Evolutionary conservation across 805 yeast genomes (phyloP).

Genomic region (Candida xiaguanensis): DNA sequence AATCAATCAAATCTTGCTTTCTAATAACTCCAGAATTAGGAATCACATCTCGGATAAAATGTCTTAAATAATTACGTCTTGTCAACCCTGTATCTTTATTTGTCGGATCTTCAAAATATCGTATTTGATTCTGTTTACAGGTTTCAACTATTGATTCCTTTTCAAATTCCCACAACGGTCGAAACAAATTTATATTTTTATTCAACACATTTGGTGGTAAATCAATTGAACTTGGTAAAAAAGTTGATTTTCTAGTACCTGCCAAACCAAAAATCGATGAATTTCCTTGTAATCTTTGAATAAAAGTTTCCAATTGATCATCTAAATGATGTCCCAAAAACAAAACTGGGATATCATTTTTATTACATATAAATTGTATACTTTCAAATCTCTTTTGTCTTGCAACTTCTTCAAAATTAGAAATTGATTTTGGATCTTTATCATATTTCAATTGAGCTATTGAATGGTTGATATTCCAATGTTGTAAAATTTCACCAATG

Average conservation of each 20-base stretch:
- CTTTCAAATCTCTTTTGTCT: constrained; percentile 48
- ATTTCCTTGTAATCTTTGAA: constrained; percentile 46
- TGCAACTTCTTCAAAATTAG: constrained; percentile 58
- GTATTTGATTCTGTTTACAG: constrained; percentile 37
- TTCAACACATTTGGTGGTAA: constrained; percentile 5
- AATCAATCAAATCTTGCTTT: not conserved
- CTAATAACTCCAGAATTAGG: constrained; percentile 12
- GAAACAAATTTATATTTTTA: constrained; percentile 21
- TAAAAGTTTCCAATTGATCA: constrained; percentile 70
- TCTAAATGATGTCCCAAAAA: constrained; percentile 66
- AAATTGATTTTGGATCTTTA: constrained; percentile 21
- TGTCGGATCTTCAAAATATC: constrained; percentile 72
- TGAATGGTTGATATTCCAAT: constrained; percentile 35
- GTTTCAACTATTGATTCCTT: constrained; percentile 46
- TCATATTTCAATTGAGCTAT: constrained; percentile 24
- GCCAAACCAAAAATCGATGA: constrained; percentile 51
- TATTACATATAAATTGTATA: constrained; percentile 39
- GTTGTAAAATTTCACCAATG: constrained; percentile 29
- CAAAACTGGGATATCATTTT: constrained; percentile 30
- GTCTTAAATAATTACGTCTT: constrained; percentile 53
- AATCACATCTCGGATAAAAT: constrained; percentile 22
- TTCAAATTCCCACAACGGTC: constrained; percentile 51
- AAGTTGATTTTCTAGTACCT: constrained; percentile 42
- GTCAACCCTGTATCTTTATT: constrained; percentile 55
- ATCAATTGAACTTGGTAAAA: constrained; percentile 22